Conservation (phyloP, 805 yeast genomes). For the Zygosaccharomyces gambellarensis region DNA sequence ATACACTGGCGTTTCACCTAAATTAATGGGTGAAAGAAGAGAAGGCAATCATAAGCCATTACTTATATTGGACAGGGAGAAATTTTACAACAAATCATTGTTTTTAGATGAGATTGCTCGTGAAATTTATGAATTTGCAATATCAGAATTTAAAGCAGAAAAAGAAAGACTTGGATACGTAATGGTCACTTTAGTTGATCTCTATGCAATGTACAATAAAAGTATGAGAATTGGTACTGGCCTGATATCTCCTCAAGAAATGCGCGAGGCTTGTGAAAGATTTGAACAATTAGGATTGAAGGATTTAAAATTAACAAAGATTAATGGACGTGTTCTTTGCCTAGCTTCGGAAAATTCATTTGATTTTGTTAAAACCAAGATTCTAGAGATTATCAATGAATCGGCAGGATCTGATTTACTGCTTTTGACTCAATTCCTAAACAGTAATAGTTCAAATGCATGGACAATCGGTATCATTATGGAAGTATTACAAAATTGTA, state of each 20-base stretch:
- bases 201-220: conserved; percentile 60
- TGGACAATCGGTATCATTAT: conserved; percentile 65
- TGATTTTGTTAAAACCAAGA: conserved; percentile 27
- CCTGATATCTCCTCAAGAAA: conserved; percentile 64
- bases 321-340: conserved; percentile 36
- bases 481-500: conserved; percentile 59
- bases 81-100: conserved; percentile 37
- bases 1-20: conserved; percentile 37
- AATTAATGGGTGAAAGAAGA: conserved; percentile 6
- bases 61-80: conserved; percentile 33
- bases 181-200: conserved; percentile 52
- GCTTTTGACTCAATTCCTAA: conserved; percentile 25
- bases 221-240: conserved; percentile 61
- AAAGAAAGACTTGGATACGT: conserved; percentile 49
- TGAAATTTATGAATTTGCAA: conserved; percentile 66
- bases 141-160: conserved; percentile 38
- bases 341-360: conserved; percentile 31
- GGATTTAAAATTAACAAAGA: conserved; percentile 37
- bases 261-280: conserved; percentile 53
- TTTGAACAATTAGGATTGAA: conserved; percentile 53
- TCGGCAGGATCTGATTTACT: conserved; percentile 31
- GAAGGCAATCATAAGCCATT: conserved; percentile 17
- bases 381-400: conserved; percentile 23
- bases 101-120: conserved; percentile 68
- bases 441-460: conserved; percentile 37